Base-by-base conservation (phyloP, 2,329 filamentous ascomycete genomes). In the Septoria linicola region DNA sequence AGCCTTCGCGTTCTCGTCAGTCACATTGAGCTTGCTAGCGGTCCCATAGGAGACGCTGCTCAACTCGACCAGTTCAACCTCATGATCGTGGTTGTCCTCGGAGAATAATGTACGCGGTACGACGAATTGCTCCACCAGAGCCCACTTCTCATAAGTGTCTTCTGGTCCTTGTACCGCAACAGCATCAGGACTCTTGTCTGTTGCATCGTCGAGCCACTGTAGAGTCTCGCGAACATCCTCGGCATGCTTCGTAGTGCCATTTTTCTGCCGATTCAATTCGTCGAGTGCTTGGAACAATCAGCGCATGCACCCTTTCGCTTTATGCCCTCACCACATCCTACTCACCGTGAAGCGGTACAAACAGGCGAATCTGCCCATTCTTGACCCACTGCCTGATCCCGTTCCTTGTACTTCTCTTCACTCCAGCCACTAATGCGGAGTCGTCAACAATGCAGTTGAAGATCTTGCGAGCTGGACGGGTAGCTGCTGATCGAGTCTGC, bases 371-470 rank as follows among this genome's bases (percentile, higher is more conserved):
- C 57, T 75, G 71, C 52, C 72, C 74, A 55, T 73, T 73, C 52
- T 70, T 69, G 32, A 77, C 69, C 75, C 75, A 78, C 64, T 77
- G 76, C 63, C 73, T 68, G 55, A 78, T 75, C 45, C 75, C 75
- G 60, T 78, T 76, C 57, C 75, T 68, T 49, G 75, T 77, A 64
- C 72, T 75, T 63, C 71, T 74, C 69, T 76, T 77, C 41, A 76
- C 73, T 51, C 76, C 75, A 34, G 74, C 74, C 49, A 77, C 70
- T 57, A 78, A 62, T 25, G 76, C 75, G 16, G 72, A 75, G 58
- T 78, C 76, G 61, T 78, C 76, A 58, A 77, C 73, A 57, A 78
- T 77, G 64, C 75, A 78, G 68, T 77, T 77, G 71, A 78, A 77
- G 51, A 77, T 62, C 67, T 76, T 77, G 59, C 74, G 71, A 10